Evolutionary conservation across 495 filamentous ascomycete species (phyloP), one percentile per base, ranked within the genome.

Genomic region (Trichodelitschia bisporula): DNA sequence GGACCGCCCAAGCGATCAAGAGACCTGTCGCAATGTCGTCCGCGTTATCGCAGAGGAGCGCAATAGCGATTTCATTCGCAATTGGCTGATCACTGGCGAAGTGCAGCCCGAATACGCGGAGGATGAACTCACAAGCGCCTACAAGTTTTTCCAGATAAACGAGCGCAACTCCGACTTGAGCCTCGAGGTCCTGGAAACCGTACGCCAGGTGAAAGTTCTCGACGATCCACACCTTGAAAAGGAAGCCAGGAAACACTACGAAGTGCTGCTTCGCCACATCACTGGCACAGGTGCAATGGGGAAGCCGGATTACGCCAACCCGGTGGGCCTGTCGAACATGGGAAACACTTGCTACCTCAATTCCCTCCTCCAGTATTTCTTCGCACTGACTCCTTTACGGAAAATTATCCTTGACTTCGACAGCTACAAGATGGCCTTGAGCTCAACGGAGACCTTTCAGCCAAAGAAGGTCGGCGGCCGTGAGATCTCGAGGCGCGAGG

Each of bases 261-360:
- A 29, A 15, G 8, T 15, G 27, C 16, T 8, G 8, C 6, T 8
- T 6, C 27, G 14, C 6, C 27, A 29, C 27, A 29, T 29, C 16
- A 16, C 27, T 9, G 6, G 27, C n/a, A n/a, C n/a, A n/a, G n/a
- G n/a, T n/a, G n/a, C n/a, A n/a, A n/a, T n/a, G n/a, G n/a, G n/a
- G n/a, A n/a, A n/a, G n/a, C n/a, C n/a, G n/a, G n/a, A n/a, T n/a
- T n/a, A n/a, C n/a, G n/a, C n/a, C n/a, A n/a, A n/a, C n/a, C n/a
- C 83, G 4, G 72, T 84, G 30, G 86, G 86, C 0, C 58, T 95
- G 9, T 64, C 67, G 25, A 99, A 95, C 38, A 84, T 93, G 37
- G 80, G 84, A 25, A 93, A 93, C 39, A 99, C 86, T 1, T 99
- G 86, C 49, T 99, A 99, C 41, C 63, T 99, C 23, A 95, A 95